Conservation (phyloP, 2,329 filamentous ascomycete species). For the Proliferodiscus dingleyae region DNA sequence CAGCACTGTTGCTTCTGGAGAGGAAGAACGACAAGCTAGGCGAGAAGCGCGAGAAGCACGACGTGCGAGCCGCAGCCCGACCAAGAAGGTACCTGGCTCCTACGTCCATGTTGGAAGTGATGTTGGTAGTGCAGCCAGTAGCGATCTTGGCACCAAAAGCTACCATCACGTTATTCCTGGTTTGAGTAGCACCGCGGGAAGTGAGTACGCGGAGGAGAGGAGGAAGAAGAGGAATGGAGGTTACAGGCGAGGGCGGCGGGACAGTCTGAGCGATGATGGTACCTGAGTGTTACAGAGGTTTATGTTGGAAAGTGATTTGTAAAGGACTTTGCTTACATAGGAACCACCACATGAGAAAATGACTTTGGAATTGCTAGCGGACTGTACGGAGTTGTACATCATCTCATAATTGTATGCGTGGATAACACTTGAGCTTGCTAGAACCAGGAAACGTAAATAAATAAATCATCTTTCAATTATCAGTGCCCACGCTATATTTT, state of each 20-base stretch:
- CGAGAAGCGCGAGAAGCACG: constrained; percentile 13
- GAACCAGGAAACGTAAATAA: no score
- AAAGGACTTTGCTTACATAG: neutral
- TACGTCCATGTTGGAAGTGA: constrained; percentile 18
- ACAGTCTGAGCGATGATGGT: constrained; percentile 14
- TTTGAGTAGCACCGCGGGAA: constrained; percentile 21
- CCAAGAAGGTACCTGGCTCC: constrained; percentile 24
- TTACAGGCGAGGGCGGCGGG: constrained; percentile 19
- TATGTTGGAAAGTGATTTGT: neutral
- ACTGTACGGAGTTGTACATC: constrained; percentile 1
- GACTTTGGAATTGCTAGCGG: constrained; percentile 1
- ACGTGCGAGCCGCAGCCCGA: constrained; percentile 21
- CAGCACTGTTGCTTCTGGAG: constrained; percentile 17
- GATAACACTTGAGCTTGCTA: neutral
- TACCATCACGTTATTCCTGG: constrained; percentile 33
- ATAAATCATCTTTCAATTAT: no score
- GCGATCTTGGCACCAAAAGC: constrained; percentile 31
- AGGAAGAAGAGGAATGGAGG: constrained; percentile 25
- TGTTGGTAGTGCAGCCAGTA: constrained; percentile 18
- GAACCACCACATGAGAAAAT: constrained; percentile 3
- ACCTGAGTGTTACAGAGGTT: neutral
- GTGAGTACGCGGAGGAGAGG: constrained; percentile 29
- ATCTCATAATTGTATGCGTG: constrained; percentile 5
- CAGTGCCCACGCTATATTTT: no score
- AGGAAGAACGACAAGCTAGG: constrained; percentile 5